Base-by-base conservation (phyloP, 83 land plant species). In the Picea abies region DNA sequence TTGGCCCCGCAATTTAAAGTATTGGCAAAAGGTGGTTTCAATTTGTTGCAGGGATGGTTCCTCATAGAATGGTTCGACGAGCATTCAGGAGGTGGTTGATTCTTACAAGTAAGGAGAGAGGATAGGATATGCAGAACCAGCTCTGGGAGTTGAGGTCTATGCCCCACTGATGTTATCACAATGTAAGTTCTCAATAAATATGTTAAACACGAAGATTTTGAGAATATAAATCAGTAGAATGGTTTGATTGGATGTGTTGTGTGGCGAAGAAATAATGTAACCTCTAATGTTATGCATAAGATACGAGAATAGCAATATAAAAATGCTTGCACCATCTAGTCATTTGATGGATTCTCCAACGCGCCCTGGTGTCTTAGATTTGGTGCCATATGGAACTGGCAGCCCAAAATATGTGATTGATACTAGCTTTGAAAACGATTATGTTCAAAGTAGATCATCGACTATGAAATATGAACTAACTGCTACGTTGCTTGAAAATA, bases 101-200 rank as follows among this genome's bases (percentile, higher is more conserved):
- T 95, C 94, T 23, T 97, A 97, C 80, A 86, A 89, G 37, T 81
- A 85, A 72, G 97, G 95, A 62, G 94, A 89, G 29, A 86, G 98
- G 69, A 88, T 96, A 20, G 99, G 98, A 12, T 90, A 86, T 88
- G 95, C 95, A 16, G 97, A 97, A 81, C 97, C 98, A 12, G 88
- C 85, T 63, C 80, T 93, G 14, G 99, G 98, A 1, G 87, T 90
- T 47, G 98, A 97, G 81, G 83, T 97, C n/a, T n/a, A 63, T 93
- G 94, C 44, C 97, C 98, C 1, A 88, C 93, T 4, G 88, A 92
- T 49, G 37, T 79, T 11, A 86, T 44, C 65, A 89, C 89, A n/a
- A 39, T 84, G 56, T 89, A 90, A 62, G 83, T 91, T 85, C 84
- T 97, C 17, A 60, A 60, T 60, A 89, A 88, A 85, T 85, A 88